Evolutionary conservation across 2,329 filamentous ascomycete species (phyloP).

Genomic region (Neobulgaria alba): DNA sequence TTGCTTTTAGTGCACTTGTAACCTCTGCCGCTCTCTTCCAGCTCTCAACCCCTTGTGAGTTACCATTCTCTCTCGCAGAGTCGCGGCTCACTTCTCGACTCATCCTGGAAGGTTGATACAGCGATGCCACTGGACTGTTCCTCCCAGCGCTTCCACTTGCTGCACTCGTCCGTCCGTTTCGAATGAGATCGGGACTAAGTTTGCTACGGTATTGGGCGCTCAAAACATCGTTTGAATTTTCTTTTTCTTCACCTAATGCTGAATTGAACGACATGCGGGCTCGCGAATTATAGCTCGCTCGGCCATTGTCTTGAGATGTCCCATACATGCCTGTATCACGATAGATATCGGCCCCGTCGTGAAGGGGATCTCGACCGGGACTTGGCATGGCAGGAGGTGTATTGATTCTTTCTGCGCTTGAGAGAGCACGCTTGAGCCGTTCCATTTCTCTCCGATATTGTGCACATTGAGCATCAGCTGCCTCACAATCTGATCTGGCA

Average conservation of each 20-base stretch:
- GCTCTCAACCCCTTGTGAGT: slow-evolving; percentile 65
- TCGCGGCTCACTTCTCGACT: slow-evolving; percentile 27
- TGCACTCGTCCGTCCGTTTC: slow-evolving; percentile 25
- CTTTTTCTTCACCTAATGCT: slow-evolving; percentile 64
- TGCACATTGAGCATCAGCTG: slow-evolving; percentile 78
- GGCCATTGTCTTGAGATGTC: slow-evolving; percentile 17
- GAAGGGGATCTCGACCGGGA: slow-evolving; percentile 38
- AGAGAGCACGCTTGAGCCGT: slow-evolving; percentile 79
- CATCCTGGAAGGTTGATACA: slow-evolving; percentile 20
- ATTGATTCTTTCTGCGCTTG: slow-evolving; percentile 47
- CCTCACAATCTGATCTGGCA: slow-evolving; percentile 81
- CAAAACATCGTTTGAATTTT: slow-evolving; percentile 48
- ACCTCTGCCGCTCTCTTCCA: slow-evolving; percentile 97
- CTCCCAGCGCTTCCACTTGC: slow-evolving; percentile 27
- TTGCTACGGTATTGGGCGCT: slow-evolving; percentile 25
- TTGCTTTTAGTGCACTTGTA: slow-evolving; percentile 90
- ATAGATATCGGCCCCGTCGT: slow-evolving; percentile 53
- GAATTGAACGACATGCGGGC: slow-evolving; percentile 50
- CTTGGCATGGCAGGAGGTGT: slow-evolving; percentile 29
- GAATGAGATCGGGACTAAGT: slow-evolving; percentile 25
- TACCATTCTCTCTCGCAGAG: slow-evolving; percentile 24
- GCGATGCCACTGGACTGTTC: slow-evolving; percentile 22
- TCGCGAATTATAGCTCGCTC: slow-evolving; percentile 19
- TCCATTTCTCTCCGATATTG: slow-evolving; percentile 83
- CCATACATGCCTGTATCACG: slow-evolving; percentile 37